phyloP scores from a whole-genome alignment of 441 rosid genomes.

The Manihot esculenta region DNA sequence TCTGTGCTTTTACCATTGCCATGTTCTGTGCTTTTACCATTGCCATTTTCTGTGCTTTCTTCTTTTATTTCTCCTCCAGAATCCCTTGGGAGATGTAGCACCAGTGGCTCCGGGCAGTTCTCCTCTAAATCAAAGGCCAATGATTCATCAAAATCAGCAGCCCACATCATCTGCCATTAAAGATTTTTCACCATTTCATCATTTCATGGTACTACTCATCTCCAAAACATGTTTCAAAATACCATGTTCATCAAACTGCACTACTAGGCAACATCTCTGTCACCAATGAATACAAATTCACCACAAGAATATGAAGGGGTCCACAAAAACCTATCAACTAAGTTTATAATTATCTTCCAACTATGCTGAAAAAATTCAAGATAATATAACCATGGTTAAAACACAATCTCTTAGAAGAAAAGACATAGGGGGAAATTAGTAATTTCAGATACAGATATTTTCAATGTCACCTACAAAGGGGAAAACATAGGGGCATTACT shows the following conservation, averaged over 20 bases:
- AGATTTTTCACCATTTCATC: background rate
- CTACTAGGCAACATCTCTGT: background rate
- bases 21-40: conserved; percentile 40
- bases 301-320: background rate
- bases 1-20: conserved; percentile 40
- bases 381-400: background rate
- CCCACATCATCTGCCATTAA: conserved; percentile 96
- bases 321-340: background rate
- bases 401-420: background rate
- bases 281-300: background rate
- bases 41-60: conserved; percentile 43
- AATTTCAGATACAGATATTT: background rate
- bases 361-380: conserved; percentile 1
- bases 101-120: conserved; percentile 71
- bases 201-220: background rate
- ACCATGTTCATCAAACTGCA: conserved; percentile 7
- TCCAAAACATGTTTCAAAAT: background rate
- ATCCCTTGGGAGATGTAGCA: conserved; percentile 53
- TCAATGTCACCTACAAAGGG: background rate
- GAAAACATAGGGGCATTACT: background rate
- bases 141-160: conserved; percentile 88
- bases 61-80: conserved; percentile 44
- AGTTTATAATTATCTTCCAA: background rate
- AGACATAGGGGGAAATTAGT: background rate
- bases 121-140: conserved; percentile 51